These are phyloP conservation scores for Tylopilus cervinicoccineus DNA, from an alignment of 768 basidiomycete species.

Conservation along the genomic window DNA sequence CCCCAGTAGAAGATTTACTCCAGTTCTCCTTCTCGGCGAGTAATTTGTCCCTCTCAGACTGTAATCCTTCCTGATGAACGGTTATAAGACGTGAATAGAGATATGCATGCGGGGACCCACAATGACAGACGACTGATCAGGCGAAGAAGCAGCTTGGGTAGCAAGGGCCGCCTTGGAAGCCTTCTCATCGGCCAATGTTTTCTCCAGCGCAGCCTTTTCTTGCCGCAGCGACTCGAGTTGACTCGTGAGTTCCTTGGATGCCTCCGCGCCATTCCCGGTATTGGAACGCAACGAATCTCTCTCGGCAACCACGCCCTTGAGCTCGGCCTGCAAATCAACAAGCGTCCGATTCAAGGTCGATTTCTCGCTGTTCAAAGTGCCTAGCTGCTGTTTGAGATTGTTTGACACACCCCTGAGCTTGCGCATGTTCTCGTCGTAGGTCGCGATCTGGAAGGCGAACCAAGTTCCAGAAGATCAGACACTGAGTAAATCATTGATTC, in stretches of 20 bases:
- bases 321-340: conserved; percentile 21
- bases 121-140: conserved; percentile 28
- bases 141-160: conserved; percentile 2
- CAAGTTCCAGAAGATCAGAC: background rate
- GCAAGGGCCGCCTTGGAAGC: conserved; percentile 24
- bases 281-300: conserved; percentile 24
- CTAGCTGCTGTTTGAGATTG: conserved; percentile 26
- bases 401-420: conserved; percentile 28
- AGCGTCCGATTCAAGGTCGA: conserved; percentile 27
- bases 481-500: background rate
- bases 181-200: conserved; percentile 36
- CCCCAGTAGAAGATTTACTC: conserved; percentile 19
- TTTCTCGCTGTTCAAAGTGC: conserved; percentile 26
- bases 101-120: conserved; percentile 22
- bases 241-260: conserved; percentile 29
- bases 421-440: conserved; percentile 42
- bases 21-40: conserved; percentile 53
- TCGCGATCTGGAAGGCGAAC: conserved; percentile 32
- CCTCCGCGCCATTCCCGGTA: conserved; percentile 11
- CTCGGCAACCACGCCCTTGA: conserved; percentile 29
- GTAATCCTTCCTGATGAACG: conserved; percentile 43
- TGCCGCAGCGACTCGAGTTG: conserved; percentile 35
- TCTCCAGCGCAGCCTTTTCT: conserved; percentile 39
- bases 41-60: conserved; percentile 58
- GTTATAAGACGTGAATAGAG: background rate